A percentile compares a stretch with the other conserved stretches of the same genome.
These are phyloP conservation scores for Phlebiopsis gigantea DNA, from an alignment of 768 basidiomycete species.

Conservation along the genomic window DNA sequence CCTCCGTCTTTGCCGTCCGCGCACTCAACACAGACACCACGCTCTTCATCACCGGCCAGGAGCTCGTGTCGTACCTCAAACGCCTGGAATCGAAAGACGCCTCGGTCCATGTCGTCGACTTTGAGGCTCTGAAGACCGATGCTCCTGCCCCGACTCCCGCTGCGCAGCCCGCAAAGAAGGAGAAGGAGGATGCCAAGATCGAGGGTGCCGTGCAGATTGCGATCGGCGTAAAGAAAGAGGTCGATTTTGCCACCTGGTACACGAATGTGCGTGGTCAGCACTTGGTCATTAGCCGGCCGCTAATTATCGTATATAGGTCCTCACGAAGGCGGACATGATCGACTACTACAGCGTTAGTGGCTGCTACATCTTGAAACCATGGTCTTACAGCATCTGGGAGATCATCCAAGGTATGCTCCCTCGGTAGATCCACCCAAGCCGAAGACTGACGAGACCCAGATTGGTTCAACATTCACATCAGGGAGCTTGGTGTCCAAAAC, in stretches of 20 bases:
- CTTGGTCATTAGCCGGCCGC: neutral
- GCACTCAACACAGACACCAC: conserved; percentile 67
- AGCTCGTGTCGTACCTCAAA: conserved; percentile 68
- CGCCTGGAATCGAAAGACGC: conserved; percentile 60
- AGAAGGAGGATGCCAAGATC: conserved; percentile 74
- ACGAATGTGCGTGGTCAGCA: conserved; percentile 59
- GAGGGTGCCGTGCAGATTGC: conserved; percentile 90
- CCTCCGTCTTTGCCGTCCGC: conserved; percentile 69
- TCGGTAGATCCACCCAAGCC: neutral
- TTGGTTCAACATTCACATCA: conserved; percentile 93
- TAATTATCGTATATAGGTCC: conserved; percentile 49
- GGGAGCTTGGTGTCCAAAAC: conserved; percentile 92
- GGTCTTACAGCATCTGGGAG: conserved; percentile 98
- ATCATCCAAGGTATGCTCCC: conserved; percentile 71
- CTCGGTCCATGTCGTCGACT: conserved; percentile 72
- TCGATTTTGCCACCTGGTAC: conserved; percentile 93
- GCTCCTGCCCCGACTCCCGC: conserved; percentile 26
- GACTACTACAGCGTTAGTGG: conserved; percentile 99
- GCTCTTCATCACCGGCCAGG: conserved; percentile 72
- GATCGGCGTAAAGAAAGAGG: conserved; percentile 93
- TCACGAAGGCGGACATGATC: conserved; percentile 97
- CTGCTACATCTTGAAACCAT: conserved; percentile 97
- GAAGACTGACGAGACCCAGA: conserved; percentile 33
- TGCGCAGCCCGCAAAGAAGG: conserved; percentile 37
- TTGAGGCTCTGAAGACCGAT: conserved; percentile 51